These are phyloP conservation scores for Neurospora sp. DNA, from an alignment of 495 filamentous ascomycete genomes.

Conservation along the genomic window DNA sequence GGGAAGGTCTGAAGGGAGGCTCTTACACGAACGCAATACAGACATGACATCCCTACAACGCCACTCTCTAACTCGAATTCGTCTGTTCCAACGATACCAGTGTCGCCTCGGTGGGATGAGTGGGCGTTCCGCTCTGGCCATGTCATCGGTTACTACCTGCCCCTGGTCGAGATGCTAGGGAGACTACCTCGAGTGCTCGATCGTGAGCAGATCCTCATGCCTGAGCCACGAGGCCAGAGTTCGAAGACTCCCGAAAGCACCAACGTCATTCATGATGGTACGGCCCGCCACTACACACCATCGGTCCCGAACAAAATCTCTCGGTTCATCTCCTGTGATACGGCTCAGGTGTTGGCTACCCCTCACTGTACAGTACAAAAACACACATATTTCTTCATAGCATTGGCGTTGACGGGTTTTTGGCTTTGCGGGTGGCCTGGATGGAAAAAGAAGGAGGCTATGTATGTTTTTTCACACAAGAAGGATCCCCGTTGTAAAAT, in stretches of 20 bases:
- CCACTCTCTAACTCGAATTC: background rate
- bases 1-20: no score
- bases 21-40: background rate
- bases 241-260: background rate
- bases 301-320: background rate
- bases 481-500: background rate
- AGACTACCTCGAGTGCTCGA: no score
- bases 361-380: conserved; percentile 8
- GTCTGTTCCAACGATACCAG: background rate
- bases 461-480: background rate
- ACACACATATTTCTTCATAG: conserved; percentile 13
- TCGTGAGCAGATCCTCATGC: background rate
- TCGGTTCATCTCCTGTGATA: background rate
- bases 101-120: background rate
- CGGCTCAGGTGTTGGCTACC: background rate
- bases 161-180: no score
- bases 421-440: conserved; percentile 2
- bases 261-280: background rate
- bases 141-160: no score
- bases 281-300: background rate
- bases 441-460: background rate
- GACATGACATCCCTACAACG: background rate
- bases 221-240: background rate
- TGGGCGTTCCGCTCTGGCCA: no score
- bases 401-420: conserved; percentile 16